These are phyloP conservation scores for Blastocystis sp. DNA, from an alignment of 352 stramenopile genomes.

Conservation along the genomic window DNA sequence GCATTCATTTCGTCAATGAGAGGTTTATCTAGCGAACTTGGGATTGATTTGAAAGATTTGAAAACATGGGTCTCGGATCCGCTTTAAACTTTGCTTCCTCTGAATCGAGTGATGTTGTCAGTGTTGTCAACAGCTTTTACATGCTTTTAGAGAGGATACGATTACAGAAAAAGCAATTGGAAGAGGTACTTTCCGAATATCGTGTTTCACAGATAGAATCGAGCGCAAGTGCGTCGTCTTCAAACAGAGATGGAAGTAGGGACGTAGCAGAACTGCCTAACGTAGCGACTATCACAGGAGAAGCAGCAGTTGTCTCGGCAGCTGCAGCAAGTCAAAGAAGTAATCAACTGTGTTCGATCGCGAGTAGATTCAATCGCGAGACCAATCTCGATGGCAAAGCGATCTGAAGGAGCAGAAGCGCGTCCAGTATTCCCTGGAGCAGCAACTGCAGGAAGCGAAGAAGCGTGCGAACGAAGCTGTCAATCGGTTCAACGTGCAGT, in stretches of 20 bases:
- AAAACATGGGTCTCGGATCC: background rate
- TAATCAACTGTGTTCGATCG: background rate
- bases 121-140: slow-evolving; percentile 12
- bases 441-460: background rate
- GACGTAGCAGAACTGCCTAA: background rate
- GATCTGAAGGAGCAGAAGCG: background rate
- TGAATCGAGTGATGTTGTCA: background rate
- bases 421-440: background rate
- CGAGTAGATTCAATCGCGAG: background rate
- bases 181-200: background rate
- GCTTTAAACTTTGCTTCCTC: background rate
- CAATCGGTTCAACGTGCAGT: slow-evolving; percentile 38
- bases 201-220: background rate
- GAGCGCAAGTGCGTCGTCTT: background rate
- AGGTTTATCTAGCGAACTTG: background rate
- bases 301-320: background rate
- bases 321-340: background rate
- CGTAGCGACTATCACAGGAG: background rate
- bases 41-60: background rate
- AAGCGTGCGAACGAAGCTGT: background rate
- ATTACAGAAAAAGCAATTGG: slow-evolving; percentile 38
- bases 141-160: slow-evolving; percentile 14
- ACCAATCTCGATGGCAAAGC: background rate
- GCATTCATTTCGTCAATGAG: slow-evolving; percentile 48
- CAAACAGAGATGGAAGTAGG: slow-evolving; percentile 19